These are phyloP conservation scores for Botrytis fabae DNA, from an alignment of 2,329 filamentous ascomycete genomes.

Conservation along the genomic window DNA sequence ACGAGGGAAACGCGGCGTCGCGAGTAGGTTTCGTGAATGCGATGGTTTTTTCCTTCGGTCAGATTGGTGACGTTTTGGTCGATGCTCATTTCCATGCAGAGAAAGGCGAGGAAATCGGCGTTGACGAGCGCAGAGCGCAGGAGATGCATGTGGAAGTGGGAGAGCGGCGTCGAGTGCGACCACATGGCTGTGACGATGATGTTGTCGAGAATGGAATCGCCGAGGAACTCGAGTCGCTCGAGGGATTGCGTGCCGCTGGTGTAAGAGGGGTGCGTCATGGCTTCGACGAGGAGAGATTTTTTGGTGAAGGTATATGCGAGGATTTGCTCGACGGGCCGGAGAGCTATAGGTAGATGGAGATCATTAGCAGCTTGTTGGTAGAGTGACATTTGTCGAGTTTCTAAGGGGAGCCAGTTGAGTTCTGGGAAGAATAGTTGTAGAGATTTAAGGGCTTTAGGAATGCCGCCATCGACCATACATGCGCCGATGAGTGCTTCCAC, in stretches of 20 bases:
- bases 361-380: slow-evolving; percentile 45
- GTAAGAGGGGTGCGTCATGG: slow-evolving; percentile 74
- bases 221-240: slow-evolving; percentile 84
- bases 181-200: slow-evolving; percentile 64
- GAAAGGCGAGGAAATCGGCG: slow-evolving; percentile 74
- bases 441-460: slow-evolving; percentile 62
- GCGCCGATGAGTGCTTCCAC: slow-evolving; percentile 83
- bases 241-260: slow-evolving; percentile 50
- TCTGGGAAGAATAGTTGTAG: slow-evolving; percentile 67
- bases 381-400: slow-evolving; percentile 46
- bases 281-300: slow-evolving; percentile 69
- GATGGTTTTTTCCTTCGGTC: not conserved
- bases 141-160: slow-evolving; percentile 68
- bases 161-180: slow-evolving; percentile 48
- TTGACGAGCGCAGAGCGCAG: slow-evolving; percentile 78
- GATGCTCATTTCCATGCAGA: slow-evolving; percentile 61
- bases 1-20: slow-evolving; percentile 50
- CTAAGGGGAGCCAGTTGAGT: slow-evolving; percentile 53
- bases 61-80: slow-evolving; percentile 39
- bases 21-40: slow-evolving; percentile 19
- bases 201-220: slow-evolving; percentile 81
- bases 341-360: slow-evolving; percentile 43
- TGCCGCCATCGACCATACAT: slow-evolving; percentile 67
- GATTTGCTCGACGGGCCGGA: slow-evolving; percentile 58
- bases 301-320: slow-evolving; percentile 72